Evolutionary conservation across 2,329 filamentous ascomycete genomes (phyloP), one percentile per base, ranked within the genome.

Genomic region (Neofusicoccum kwambonambiense): DNA sequence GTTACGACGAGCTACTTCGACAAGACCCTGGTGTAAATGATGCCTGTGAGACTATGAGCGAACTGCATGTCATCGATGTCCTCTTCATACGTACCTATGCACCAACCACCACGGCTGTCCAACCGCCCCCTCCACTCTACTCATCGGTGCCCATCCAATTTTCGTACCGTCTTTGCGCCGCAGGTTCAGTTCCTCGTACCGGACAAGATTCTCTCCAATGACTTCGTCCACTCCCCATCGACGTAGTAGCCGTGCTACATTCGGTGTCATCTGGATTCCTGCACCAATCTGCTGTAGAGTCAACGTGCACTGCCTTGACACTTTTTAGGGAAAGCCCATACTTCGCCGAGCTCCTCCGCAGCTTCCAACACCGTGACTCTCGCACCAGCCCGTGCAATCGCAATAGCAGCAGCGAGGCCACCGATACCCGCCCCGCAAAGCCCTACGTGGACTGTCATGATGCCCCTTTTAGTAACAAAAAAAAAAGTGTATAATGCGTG

Each of bases 81-180:
- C 6, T 27, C 34, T n/a, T 31, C 54, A 52, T 27, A 19, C 45
- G 34, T 34, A 51, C 47, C 47, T 31, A 56, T 83, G 80, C 11
- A 83, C 81, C 15, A 83, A 73, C 77, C 79, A 82, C 74, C 80
- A 82, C 8, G 77, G 78, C 39, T 72, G 73, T 19, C 72, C 70
- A 7, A 77, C 69, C 4, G 67, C 67, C 2, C 74, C 65, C 56
- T 78, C 74, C 11, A 79, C 68, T 8, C 72, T 70, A 13, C 69
- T 69, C 15, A 77, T 77, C 39, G 72, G 67, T 8, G 78, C 78
- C 63, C 77, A 70, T 17, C 79, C 79, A 39, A 80, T 71, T 12
- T 68, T 69, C 2, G 71, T 77, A 34, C 79, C 79, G 66, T 79
- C 74, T 67, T 77, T 76, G 34, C 73, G 72, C 7, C 79, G 72